Evolutionary conservation across 495 filamentous ascomycete species (phyloP).

Genomic region (Hypoxylon subgilvum): DNA sequence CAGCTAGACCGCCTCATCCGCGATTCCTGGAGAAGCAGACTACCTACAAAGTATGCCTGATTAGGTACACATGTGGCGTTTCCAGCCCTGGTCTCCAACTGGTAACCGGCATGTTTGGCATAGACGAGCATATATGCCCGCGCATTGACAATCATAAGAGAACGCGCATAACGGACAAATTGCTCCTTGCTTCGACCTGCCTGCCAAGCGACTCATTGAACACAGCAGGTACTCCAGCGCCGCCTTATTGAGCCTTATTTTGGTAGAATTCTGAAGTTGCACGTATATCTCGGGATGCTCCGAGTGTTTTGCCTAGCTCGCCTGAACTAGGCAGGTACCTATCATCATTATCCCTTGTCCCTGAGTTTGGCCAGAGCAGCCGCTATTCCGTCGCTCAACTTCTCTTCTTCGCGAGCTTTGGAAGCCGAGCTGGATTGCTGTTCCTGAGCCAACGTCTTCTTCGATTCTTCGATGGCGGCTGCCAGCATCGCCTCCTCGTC

Average conservation of each 20-base stretch:
- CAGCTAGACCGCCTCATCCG: slow-evolving; percentile 16
- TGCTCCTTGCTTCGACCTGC: slow-evolving; percentile 18
- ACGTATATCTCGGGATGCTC: slow-evolving; percentile 14
- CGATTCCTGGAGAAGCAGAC: slow-evolving; percentile 4
- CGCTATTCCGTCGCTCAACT: slow-evolving; percentile 60
- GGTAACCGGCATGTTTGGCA: slow-evolving; percentile 4
- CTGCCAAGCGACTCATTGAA: too few species aligned
- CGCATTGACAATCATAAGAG: slow-evolving; percentile 19
- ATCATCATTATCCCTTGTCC: slow-evolving; percentile 47
- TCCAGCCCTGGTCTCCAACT: not conserved
- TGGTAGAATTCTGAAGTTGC: slow-evolving; percentile 2
- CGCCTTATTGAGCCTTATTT: too few species aligned
- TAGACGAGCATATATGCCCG: slow-evolving; percentile 15
- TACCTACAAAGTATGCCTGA: too few species aligned
- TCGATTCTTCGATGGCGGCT: slow-evolving; percentile 51
- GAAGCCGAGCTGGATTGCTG: slow-evolving; percentile 18
- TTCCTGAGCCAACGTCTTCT: slow-evolving; percentile 33
- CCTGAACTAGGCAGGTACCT: slow-evolving; percentile 29
- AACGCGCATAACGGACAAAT: slow-evolving; percentile 22
- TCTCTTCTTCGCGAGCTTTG: slow-evolving; percentile 38
- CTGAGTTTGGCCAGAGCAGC: slow-evolving; percentile 60
- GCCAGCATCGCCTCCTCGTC: slow-evolving; percentile 60
- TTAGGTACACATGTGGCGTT: too few species aligned
- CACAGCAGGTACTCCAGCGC: too few species aligned
- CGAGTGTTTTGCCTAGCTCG: slow-evolving; percentile 12